Base-by-base conservation (phyloP, 805 yeast genomes). In the Clavispora vitiphila region DNA sequence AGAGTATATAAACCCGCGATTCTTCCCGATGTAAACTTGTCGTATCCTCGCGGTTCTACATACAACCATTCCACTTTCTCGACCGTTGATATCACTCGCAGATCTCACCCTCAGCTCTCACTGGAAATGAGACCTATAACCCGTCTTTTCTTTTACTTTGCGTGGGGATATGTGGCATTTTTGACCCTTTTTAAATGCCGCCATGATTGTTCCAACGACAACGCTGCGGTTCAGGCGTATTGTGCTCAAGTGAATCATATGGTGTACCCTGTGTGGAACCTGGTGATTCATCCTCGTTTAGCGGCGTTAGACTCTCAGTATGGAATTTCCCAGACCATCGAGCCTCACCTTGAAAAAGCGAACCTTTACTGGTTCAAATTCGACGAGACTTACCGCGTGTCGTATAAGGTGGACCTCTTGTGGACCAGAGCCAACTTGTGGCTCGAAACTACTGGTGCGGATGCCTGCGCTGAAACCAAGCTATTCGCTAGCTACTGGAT, bases 101-200 rank as follows among this genome's bases (percentile, higher is more conserved):
- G 8, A 29, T 29, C 20, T n/a, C 19, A 15, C 7, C 32, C 12
- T 29, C 11, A 15, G 6, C 12, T 8, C 8, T 4, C 19, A 5
- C 7, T 3, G 8, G 32, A 10, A 15, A 29, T 29, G 32, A 29
- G 32, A 16, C 32, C 16, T 29, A 16, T 40, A 8, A 27, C 26
- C 24, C 26, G 31, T 15, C 27, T 37, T 14, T 24, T 37, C 22
- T 31, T 23, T 18, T 20, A 20, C 23, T 20, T 34, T 21, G 24
- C 47, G 20, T 14, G 47, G 16, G 43, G 45, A 5, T 49, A 48
- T 25, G 22, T 47, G 21, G 25, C 41, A 30, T 48, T 44, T 42
- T 23, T 50, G 27, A 44, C 42, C 4, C 15, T 39, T 4, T 41
- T 32, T 22, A 44, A 41, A 23, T 48, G 54, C 30, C 39, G 44